Base-by-base conservation (phyloP, 192 early-diverging fungal species). In the Backusella australiensis region DNA sequence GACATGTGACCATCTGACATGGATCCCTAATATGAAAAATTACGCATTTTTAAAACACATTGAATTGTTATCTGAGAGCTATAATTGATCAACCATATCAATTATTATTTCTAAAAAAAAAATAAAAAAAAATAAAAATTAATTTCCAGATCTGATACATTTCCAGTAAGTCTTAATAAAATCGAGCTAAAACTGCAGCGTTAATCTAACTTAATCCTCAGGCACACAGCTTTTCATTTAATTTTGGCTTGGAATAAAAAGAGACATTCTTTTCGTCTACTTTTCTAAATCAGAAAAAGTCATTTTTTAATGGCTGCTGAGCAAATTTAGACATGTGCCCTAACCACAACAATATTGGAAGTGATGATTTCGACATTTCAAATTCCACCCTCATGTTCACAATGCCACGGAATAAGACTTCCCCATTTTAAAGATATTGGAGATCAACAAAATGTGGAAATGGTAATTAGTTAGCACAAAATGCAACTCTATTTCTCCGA, bases 371-470 rank as follows among this genome's bases (percentile, higher is more conserved):
- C 9, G 56, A 26, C 3, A 63, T 63, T 63, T 63, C 56, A 63
- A 29, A 63, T 63, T 63, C 56, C 56, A 63, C 56, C 9, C 11
- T 8, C 32, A 63, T 23, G 53, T n/a, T 3, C 23, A 63, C 26
- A 63, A 63, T 63, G 56, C 56, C 56, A 26, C 56, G 56, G 56
- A 63, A 63, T 63, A 26, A 4, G 12, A 29, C 26, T 63, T 29
- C 3, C 21, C 56, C 29, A 63, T 63, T 63, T 63, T 63, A 29
- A 63, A 63, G 21, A 63, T 21, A 29, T 63, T 63, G 12, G 56
- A 63, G 56, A 63, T 63, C 56, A 63, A 63, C 56, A 63, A 63
- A 63, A 29, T 63, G 56, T 63, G 56, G 56, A 63, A 63, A 63
- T 26, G 56, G 11, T 29, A 63, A 63, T 63, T 63, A 63, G 56